A percentile compares a stretch with the other conserved stretches of the same genome.
phyloP scores from a whole-genome alignment of 305 asterid species.

The Solanum hybrid region DNA sequence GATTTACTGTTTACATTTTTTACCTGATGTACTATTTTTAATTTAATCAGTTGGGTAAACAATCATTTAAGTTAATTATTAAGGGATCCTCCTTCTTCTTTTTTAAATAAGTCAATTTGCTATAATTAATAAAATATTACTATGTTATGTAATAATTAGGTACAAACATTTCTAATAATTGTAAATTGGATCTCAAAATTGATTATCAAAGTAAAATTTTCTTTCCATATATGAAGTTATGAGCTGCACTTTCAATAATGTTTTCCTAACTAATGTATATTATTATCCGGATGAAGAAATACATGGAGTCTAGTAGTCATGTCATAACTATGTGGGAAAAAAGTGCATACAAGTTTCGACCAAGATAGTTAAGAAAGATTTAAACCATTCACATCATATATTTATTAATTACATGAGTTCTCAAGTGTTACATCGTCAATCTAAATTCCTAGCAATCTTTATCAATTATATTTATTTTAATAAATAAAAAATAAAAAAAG shows the following conservation, averaged over 20 bases:
- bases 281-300: neutral
- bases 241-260: neutral
- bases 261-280: neutral
- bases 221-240: neutral
- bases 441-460: neutral
- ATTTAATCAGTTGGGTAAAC: too few relatives aligned
- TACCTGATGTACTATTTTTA: too few relatives aligned
- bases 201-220: neutral
- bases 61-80: too few relatives aligned
- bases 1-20: accelerated
- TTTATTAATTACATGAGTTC: neutral
- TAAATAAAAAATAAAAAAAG: neutral
- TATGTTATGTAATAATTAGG: neutral
- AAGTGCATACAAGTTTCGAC: neutral
- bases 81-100: neutral
- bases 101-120: neutral
- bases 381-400: neutral
- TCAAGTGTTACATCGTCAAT: neutral
- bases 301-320: neutral
- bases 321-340: neutral
- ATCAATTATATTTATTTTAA: neutral
- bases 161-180: neutral
- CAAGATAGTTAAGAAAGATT: neutral
- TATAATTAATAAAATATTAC: neutral
- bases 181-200: neutral